Base-by-base conservation (phyloP, 305 asterid species). In the Plantago coronopus region DNA sequence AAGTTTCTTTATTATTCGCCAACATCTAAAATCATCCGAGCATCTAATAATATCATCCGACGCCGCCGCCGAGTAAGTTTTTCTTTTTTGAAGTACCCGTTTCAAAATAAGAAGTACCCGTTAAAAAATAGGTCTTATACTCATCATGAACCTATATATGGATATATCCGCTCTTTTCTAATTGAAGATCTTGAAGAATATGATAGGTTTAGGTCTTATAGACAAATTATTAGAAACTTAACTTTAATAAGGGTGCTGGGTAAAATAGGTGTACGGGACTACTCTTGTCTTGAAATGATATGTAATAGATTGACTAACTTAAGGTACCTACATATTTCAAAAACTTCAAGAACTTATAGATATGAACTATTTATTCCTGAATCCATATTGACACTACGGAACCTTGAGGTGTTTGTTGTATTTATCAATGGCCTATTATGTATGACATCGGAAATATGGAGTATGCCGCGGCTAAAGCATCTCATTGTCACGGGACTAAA, bases 361-460 rank as follows among this genome's bases (percentile, higher is more conserved):
- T n/a, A n/a, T n/a, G 72, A 25, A 59, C 54, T 65, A 72, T 62
- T 1, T 63, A 58, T 76, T 18, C 49, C 73, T 0, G 9, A 53
- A 0, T 18, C 64, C 1, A 17, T 76, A 17, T 29, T 57, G 37
- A 17, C 62, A 0, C 75, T 76, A 3, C 20, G 18, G 23, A 76
- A 72, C 7, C 81, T 76, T 54, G 66, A 69, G 18, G 22, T n/a
- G 7, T 69, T 76, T 15, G 62, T 76, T 15, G 62, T 76, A 71
- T 21, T 62, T 59, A 3, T 34, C 56, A 0, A n/a, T n/a, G n/a
- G n/a, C n/a, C n/a, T n/a, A n/a, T n/a, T n/a, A n/a, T n/a, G n/a
- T 43, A 64, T 77, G 55, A 78, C 79, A 0, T 69, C 10, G 3
- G 79, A 64, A 31, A 56, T 77, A n/a, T 77, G 82, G 82, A 54